phyloP scores from a whole-genome alignment of 1,139 yeast species.

The Lodderomyces elongisporus region DNA sequence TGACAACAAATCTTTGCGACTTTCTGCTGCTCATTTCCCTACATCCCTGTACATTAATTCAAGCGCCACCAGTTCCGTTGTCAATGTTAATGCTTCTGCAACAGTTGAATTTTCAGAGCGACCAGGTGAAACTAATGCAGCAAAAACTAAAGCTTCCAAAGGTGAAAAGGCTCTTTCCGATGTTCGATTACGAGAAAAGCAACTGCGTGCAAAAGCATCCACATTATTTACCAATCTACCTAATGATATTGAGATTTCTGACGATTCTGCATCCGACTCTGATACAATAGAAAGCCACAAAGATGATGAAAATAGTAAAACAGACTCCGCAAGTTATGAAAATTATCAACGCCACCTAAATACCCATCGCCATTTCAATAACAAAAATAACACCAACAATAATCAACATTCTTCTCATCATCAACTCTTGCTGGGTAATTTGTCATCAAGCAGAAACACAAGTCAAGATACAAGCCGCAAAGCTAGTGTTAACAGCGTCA shows the following conservation, averaged over 20 bases:
- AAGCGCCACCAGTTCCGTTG: slow-evolving; percentile 28
- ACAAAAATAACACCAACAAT: slow-evolving; percentile 4
- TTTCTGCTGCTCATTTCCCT: slow-evolving; percentile 21
- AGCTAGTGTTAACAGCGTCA: neutral
- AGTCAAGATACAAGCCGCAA: neutral
- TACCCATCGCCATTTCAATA: no score
- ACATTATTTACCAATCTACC: slow-evolving; percentile 44
- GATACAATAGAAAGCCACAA: slow-evolving; percentile 23
- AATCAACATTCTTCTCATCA: neutral
- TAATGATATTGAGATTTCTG: slow-evolving; percentile 45
- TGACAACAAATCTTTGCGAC: slow-evolving; percentile 27
- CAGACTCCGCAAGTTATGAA: neutral
- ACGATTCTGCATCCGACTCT: slow-evolving; percentile 43
- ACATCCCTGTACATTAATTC: slow-evolving; percentile 15
- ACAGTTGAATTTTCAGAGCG: slow-evolving; percentile 14
- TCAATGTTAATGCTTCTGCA: slow-evolving; percentile 30
- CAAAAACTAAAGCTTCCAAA: neutral
- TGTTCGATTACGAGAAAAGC: no score
- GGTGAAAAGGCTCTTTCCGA: no score
- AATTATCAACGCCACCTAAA: no score
- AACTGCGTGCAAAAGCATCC: no score
- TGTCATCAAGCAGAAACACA: no score
- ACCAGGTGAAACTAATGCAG: neutral
- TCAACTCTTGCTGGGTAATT: no score
- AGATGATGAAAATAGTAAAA: slow-evolving; percentile 6